Evolutionary conservation across 2,329 filamentous ascomycete genomes (phyloP), one percentile per base, ranked within the genome.

Genomic region (Xylariaceae sp.): DNA sequence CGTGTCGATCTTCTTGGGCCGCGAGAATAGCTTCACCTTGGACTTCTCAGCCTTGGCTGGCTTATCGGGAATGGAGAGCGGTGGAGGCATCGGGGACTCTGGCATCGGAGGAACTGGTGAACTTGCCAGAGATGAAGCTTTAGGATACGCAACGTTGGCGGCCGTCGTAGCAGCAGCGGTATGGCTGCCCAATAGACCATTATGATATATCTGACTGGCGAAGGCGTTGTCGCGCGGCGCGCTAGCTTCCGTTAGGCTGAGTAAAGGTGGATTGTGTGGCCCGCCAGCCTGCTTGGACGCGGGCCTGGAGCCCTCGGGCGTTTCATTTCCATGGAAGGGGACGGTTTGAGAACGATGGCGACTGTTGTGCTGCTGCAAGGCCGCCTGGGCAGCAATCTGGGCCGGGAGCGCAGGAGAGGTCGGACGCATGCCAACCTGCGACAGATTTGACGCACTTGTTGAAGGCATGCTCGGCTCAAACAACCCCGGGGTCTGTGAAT

Each of bases 21-120:
- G 81, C 5, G 86, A 89, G 67, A 91, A 91, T 31, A 92, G 76
- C 74, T 92, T 92, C 68, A 89, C 87, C 72, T 90, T 91, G 58
- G 84, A 84, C 70, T 89, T 88, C 64, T 89, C 85, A 31, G 80
- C 76, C 63, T 82, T 81, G 34, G 69, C 65, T 27, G 79, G 78
- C 68, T 87, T 85, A 61, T 87, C 84, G 2, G 76, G 72, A 71
- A 71, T 32, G 72, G 72, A 8, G 69, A 70, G 76, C 53, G 67
- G 71, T 12, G 70, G 69, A 32, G 59, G 60, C 58, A 62, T 70
- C 51, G 59, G 58, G 39, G 63, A 64, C 9, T 68, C 62, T 32
- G 65, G 68, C 12, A 69, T 57, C 4, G 72, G 70, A 6, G 76
- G 67, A 31, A 71, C 70, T 1, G 80, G 80, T 8, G 80, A 83